Percentiles rank a stretch among this genome's conserved stretches.
These are phyloP conservation scores for Daldinia vernicosa DNA, from an alignment of 495 filamentous ascomycete genomes.

Conservation along the genomic window DNA sequence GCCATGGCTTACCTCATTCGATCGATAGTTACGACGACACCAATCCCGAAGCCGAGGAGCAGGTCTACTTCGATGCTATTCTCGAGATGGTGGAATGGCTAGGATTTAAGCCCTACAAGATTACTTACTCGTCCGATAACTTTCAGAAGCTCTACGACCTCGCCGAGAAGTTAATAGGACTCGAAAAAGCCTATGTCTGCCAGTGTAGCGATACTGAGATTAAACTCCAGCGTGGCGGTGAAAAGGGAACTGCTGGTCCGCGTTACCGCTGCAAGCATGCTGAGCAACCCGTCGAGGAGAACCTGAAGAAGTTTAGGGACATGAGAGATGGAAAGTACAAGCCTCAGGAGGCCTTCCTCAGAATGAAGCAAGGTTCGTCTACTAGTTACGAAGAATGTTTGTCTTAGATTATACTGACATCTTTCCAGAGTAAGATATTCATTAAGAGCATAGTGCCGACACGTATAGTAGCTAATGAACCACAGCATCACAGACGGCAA, in stretches of 20 bases:
- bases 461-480: constrained; percentile 63
- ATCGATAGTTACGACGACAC: constrained; percentile 73
- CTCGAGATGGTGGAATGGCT: constrained; percentile 83
- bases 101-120: constrained; percentile 77
- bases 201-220: constrained; percentile 69
- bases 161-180: constrained; percentile 82
- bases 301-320: constrained; percentile 80
- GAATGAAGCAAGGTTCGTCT: constrained; percentile 84
- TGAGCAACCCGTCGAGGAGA: constrained; percentile 75
- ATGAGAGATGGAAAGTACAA: constrained; percentile 94
- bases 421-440: constrained; percentile 74
- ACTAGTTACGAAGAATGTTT: constrained; percentile 33
- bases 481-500: constrained; percentile 57
- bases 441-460: constrained; percentile 65
- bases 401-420: constrained; percentile 61
- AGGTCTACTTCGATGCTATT: constrained; percentile 80
- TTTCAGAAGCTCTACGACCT: constrained; percentile 88
- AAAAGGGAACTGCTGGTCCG: constrained; percentile 65
- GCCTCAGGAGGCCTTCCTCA: constrained; percentile 83
- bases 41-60: constrained; percentile 84
- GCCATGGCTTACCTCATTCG: constrained; percentile 59
- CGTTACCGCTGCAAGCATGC: constrained; percentile 84
- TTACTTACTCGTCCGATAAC: constrained; percentile 83
- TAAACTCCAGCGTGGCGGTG: constrained; percentile 84
- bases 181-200: constrained; percentile 59